Base-by-base conservation (phyloP, 2,329 filamentous ascomycete genomes). In the Colletotrichum simmondsii region DNA sequence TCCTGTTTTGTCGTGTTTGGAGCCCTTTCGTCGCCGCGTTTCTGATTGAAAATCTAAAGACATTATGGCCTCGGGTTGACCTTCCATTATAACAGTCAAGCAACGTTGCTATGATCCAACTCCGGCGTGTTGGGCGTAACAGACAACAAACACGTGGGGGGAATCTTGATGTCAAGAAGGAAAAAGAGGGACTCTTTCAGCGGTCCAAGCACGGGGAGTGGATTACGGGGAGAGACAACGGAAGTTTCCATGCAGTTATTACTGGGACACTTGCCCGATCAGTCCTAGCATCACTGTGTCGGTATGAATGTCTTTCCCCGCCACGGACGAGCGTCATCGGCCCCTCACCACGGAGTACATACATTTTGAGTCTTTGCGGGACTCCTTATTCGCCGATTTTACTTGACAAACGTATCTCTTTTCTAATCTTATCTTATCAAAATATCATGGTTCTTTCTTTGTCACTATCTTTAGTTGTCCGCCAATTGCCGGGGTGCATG, bases 1-100 rank as follows among this genome's bases (percentile, higher is more conserved):
- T 8, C 74, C 74, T 8, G 69, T 74, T 57, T 69, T 74, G 32
- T 75, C 74, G 35, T 75, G 74, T 32, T 75, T 73, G 26, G 73
- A 75, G 35, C 73, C 70, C 26, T 75, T 75, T 6, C 71, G 49
- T n/a, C 71, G 71, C 32, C 71, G 66, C 4, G 66, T 65, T 26
- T 70, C 66, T 3, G 54, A 57, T 28, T 65, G 71, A 11, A 42
- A 6, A 35, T 22, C 24, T 19, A 65, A 53, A 14, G 42, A 26
- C 58, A 64, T 63, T 16, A 12, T 19, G 5, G 26, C 28, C 10
- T 65, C 52, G 52, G 62, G 4, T 46, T 26, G 24, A 16, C 22
- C 52, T 19, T 57, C 62, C 62, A 57, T 56, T 12, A 3, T 22
- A 24, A 30, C 28, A 42, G 52, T 4, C 46, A 57, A 56, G 32